Conservation (phyloP, 2,329 filamentous ascomycete genomes). For the Colletotrichum plurivorum region DNA sequence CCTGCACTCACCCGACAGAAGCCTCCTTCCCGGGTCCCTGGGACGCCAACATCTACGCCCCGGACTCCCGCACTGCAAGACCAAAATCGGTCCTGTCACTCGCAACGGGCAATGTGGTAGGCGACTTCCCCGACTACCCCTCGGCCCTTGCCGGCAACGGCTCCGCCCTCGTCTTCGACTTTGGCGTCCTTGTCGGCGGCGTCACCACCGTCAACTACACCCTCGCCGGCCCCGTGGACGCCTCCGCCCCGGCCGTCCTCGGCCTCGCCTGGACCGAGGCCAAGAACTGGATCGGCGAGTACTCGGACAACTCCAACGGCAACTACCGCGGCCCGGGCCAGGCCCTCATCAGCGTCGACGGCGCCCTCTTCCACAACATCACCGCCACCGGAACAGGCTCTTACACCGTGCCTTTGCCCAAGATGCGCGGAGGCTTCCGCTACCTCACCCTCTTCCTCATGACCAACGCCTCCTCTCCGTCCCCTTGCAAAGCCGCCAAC, state of each 20-base stretch:
- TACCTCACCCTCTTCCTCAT: constrained; percentile 63
- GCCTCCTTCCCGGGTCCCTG: constrained; percentile 69
- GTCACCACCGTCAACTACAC: constrained; percentile 66
- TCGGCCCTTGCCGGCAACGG: constrained; percentile 57
- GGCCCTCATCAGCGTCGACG: constrained; percentile 49
- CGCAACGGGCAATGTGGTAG: constrained; percentile 49
- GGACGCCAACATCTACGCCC: constrained; percentile 71
- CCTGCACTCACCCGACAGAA: constrained; percentile 64
- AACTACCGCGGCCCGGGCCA: constrained; percentile 52
- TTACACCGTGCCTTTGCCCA: constrained; percentile 51
- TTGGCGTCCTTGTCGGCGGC: constrained; percentile 71
- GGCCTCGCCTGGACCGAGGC: constrained; percentile 64
- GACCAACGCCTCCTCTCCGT: constrained; percentile 21
- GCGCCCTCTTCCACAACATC: constrained; percentile 61
- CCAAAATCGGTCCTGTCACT: constrained; percentile 60
- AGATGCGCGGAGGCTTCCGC: constrained; percentile 66
- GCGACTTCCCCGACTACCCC: constrained; percentile 46
- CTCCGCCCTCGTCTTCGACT: constrained; percentile 70
- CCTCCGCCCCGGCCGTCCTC: constrained; percentile 49
- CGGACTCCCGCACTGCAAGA: constrained; percentile 62
- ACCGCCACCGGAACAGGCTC: constrained; percentile 49
- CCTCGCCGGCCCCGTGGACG: constrained; percentile 48
- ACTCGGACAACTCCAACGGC: constrained; percentile 64
- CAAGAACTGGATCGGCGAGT: constrained; percentile 62
- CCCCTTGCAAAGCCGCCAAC: background rate